These are phyloP conservation scores for Leucaena leucocephala DNA, from an alignment of 306 rosid genomes.

Conservation along the genomic window DNA sequence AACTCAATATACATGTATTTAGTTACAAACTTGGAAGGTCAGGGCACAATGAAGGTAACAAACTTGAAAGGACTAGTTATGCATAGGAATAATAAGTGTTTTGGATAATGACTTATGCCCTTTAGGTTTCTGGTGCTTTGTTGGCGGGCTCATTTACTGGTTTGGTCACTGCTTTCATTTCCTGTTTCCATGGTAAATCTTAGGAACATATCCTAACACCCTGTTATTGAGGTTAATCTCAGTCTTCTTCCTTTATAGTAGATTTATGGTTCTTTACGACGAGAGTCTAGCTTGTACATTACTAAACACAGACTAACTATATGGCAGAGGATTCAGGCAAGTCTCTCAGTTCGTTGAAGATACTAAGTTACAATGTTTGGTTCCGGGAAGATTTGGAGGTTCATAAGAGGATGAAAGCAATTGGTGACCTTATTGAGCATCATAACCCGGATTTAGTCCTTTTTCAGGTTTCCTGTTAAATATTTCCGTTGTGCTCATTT, in stretches of 20 bases:
- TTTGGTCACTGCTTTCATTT: not conserved
- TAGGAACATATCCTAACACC: not conserved
- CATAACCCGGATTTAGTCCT: constrained; percentile 72
- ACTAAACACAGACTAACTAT: not conserved
- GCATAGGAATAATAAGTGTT: not conserved
- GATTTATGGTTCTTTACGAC: not conserved
- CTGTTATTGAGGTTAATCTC: not conserved
- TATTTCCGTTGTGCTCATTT: not conserved
- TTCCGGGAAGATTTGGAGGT: constrained; percentile 81
- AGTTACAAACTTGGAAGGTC: not conserved
- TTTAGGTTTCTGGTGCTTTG: constrained; percentile 2
- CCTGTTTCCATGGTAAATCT: not conserved
- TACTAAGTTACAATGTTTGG: constrained; percentile 86
- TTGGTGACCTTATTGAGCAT: constrained; percentile 71
- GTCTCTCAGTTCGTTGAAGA: constrained; percentile 46
- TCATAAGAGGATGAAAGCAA: constrained; percentile 75
- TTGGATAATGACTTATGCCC: not conserved
- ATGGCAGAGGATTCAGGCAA: constrained; percentile 50
- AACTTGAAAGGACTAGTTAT: not conserved
- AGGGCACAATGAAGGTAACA: not conserved
- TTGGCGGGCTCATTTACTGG: not conserved
- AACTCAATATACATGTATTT: no score
- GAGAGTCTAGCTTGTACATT: not conserved
- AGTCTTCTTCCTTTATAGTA: not conserved
- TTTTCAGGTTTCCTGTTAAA: constrained; percentile 48